These are phyloP conservation scores for Talaromyces nanjingensis DNA, from an alignment of 495 filamentous ascomycete species.

Conservation along the genomic window DNA sequence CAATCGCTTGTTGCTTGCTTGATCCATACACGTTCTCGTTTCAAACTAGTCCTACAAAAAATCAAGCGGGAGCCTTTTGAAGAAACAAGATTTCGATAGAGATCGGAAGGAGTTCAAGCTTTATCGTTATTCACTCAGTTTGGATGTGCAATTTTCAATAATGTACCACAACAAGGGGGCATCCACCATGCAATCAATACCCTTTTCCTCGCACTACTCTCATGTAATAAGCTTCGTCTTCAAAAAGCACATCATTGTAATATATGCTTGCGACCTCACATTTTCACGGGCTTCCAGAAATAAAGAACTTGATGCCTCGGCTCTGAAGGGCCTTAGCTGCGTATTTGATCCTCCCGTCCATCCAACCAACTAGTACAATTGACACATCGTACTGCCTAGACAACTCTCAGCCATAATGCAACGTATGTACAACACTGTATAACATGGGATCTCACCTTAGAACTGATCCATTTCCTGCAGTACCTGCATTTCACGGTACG, in stretches of 20 bases:
- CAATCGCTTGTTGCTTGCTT: neutral
- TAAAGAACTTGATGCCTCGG: neutral
- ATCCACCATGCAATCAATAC: neutral
- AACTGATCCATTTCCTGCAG: conserved; percentile 53
- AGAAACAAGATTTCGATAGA: neutral
- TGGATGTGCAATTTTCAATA: neutral
- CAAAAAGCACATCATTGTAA: neutral
- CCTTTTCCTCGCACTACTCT: neutral
- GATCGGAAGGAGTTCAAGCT: neutral
- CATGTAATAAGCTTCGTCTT: neutral
- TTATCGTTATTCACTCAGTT: neutral
- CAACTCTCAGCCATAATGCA: neutral
- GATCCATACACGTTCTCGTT: neutral
- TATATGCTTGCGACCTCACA: neutral
- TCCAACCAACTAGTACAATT: conserved; percentile 67
- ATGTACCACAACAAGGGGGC: neutral
- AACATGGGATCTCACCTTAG: conserved; percentile 37
- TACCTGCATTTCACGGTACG: conserved; percentile 56
- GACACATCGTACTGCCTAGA: conserved; percentile 49
- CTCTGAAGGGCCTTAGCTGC: neutral
- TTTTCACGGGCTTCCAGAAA: neutral
- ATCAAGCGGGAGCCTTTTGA: neutral
- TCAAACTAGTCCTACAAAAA: neutral
- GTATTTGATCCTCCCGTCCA: conserved; percentile 47
- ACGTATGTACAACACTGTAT: neutral